These are phyloP conservation scores for Dinochytrium kinnereticum DNA, from an alignment of 371 early-diverging fungal genomes.

Conservation along the genomic window DNA sequence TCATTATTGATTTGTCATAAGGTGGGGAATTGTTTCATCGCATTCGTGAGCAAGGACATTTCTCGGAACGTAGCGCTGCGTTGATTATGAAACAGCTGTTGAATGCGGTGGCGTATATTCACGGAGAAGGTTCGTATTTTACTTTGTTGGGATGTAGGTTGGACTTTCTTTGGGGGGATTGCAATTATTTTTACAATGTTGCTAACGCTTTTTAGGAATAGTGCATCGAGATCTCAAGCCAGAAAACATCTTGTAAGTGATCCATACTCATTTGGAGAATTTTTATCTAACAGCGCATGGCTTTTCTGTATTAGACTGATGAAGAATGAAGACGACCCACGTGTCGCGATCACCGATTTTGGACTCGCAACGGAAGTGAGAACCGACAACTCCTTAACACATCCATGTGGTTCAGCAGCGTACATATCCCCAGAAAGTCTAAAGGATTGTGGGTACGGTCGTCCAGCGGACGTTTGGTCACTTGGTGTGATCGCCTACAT, in stretches of 20 bases:
- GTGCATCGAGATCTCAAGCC: constrained; percentile 75
- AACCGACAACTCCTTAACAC: neutral
- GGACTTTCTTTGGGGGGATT: neutral
- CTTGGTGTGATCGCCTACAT: constrained; percentile 7
- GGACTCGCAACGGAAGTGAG: constrained; percentile 82
- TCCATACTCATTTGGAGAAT: neutral
- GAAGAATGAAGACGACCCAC: constrained; percentile 58
- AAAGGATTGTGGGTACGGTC: neutral
- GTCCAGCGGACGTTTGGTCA: constrained; percentile 6
- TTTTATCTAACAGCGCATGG: too few species aligned
- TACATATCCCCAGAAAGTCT: constrained; percentile 1
- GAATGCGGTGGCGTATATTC: neutral
- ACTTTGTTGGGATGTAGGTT: too few species aligned
- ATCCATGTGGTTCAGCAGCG: neutral
- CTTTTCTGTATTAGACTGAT: neutral
- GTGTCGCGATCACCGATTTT: constrained; percentile 97
- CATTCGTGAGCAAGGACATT: constrained; percentile 90
- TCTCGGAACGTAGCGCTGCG: constrained; percentile 86
- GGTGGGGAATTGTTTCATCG: constrained; percentile 96
- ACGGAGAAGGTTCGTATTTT: neutral
- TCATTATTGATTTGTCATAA: neutral
- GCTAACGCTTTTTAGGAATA: too few species aligned
- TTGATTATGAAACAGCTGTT: constrained; percentile 2
- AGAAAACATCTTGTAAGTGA: constrained; percentile 35
- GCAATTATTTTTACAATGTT: neutral